phyloP scores from a whole-genome alignment of 345 rosid species.

The Gossypium bickii region DNA sequence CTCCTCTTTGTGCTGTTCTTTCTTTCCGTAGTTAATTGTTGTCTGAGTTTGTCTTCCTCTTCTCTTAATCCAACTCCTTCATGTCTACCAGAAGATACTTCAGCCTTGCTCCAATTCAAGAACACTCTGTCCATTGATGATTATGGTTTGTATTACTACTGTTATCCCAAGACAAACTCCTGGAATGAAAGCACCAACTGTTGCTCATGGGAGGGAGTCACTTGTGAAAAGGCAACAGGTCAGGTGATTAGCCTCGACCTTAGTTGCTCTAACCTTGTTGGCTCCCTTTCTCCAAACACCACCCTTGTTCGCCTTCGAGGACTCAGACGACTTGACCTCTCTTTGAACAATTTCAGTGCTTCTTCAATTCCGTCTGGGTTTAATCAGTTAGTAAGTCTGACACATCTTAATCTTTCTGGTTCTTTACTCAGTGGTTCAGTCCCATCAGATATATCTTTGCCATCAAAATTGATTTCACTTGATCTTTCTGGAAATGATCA shows the following conservation, averaged over 20 bases:
- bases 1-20: not conserved
- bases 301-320: not conserved
- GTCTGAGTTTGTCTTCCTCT: not conserved
- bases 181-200: constrained; percentile 13
- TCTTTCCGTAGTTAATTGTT: not conserved
- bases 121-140: not conserved
- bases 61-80: not conserved
- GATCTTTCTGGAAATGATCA: too few species aligned
- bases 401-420: not conserved
- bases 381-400: not conserved
- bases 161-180: not conserved
- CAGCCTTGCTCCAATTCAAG: not conserved
- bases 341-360: not conserved
- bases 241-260: constrained; percentile 24
- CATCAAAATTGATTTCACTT: too few species aligned
- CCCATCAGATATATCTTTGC: too few species aligned
- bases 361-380: not conserved
- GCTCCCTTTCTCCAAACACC: not conserved
- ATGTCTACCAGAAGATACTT: not conserved
- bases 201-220: constrained; percentile 29
- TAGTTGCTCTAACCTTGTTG: not conserved
- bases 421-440: too few species aligned
- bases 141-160: not conserved
- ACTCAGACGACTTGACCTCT: not conserved
- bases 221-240: not conserved